Base-by-base conservation (phyloP, 345 rosid species). In the Euphorbia lathyris region DNA sequence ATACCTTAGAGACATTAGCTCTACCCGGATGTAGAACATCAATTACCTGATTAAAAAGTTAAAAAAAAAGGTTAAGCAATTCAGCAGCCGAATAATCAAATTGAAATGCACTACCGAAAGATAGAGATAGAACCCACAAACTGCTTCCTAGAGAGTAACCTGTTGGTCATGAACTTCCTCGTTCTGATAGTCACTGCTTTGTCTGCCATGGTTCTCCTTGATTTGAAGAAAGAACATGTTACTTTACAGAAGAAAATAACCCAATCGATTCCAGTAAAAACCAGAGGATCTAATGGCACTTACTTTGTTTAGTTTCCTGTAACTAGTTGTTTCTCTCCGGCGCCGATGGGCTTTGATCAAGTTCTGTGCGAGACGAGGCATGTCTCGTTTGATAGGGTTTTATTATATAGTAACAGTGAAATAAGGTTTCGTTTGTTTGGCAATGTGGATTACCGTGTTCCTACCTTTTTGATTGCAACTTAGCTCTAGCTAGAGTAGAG, bases 21-120 rank as follows among this genome's bases (percentile, higher is more conserved):
- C 95, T 83, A 5, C 98, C 97, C 0, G 98, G 98, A 77, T 94
- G 98, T 67, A 94, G 90, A 70, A 91, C 98, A 84, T 94, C 98
- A 63, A 94, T 88, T n/a, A 94, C 80, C 98, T 94, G 84, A 36
- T 63, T 51, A 50, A 51, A 36, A 61, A 50, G 11, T 27, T 6
- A 48, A 16, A 19, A 48, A 16, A 19, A 7, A 25, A 25, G 8
- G 13, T 1, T 27, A 16, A 66, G 16, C 32, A n/a, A 4, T 4
- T 51, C 23, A 30, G 48, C 34, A 52, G 38, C 66, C 55, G 10
- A 34, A 29, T 0, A 70, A 13, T 34, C 38, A 9, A 19, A 6
- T 7, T 47, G 19, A 45, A 34, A 52, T 19, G 30, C 14, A 19
- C 40, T 40, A 50, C 5, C 19, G 19, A 19, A 50, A 11, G 0